Conservation (phyloP, 1,139 yeast species). For the Geotrichum klebahnii region DNA sequence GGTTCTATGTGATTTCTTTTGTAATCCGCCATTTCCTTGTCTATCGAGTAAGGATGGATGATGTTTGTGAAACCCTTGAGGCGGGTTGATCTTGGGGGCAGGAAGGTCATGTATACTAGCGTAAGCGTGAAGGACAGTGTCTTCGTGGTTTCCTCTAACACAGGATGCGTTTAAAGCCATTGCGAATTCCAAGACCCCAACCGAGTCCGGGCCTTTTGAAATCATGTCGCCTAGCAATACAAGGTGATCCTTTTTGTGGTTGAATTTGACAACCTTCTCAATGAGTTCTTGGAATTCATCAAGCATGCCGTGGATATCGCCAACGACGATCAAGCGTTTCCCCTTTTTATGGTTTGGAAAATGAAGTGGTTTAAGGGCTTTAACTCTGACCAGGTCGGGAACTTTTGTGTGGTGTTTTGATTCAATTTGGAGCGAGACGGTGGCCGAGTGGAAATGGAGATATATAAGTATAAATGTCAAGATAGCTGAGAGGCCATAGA, state of each 20-base stretch:
- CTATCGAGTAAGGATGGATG: not conserved
- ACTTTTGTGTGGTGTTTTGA: constrained; percentile 14
- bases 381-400: constrained; percentile 28
- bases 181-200: constrained; percentile 63
- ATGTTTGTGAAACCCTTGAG: not conserved
- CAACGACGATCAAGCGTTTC: constrained; percentile 54
- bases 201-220: constrained; percentile 76
- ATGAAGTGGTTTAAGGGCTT: constrained; percentile 22
- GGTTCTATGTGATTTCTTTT: constrained; percentile 3
- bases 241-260: constrained; percentile 52
- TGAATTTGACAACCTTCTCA: constrained; percentile 43
- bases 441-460: too few relatives aligned
- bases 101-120: constrained; percentile 53
- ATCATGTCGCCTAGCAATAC: constrained; percentile 79
- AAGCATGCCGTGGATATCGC: constrained; percentile 85
- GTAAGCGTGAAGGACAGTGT: constrained; percentile 58
- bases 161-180: constrained; percentile 55
- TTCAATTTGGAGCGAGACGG: too few relatives aligned
- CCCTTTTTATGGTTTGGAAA: constrained; percentile 27
- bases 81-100: constrained; percentile 31
- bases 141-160: constrained; percentile 86
- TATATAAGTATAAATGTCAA: too few relatives aligned
- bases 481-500: too few relatives aligned
- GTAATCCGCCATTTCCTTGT: not conserved
- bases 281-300: constrained; percentile 53